Evolutionary conservation across 768 basidiomycete genomes (phyloP), one percentile per base, ranked within the genome.

Genomic region (Xerocomellus dryophilus): DNA sequence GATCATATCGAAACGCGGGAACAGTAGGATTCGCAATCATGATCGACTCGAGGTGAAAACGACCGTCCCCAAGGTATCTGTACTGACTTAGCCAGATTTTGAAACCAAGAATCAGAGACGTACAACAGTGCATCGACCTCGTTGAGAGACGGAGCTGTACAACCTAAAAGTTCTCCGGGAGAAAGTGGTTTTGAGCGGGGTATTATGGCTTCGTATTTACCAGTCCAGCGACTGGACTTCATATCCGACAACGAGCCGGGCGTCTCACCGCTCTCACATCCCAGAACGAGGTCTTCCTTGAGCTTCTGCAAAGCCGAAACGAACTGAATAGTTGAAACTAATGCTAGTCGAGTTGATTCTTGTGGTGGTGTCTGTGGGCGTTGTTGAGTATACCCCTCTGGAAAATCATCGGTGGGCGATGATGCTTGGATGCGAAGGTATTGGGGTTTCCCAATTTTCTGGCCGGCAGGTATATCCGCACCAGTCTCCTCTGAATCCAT

Each of bases 21-120:
- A 98, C 80, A 29, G 81, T 71, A 0, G 97, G 97, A 69, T 99
- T 99, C n/a, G 94, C 93, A 54, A 99, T 97, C 97, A 99, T 99
- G 68, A 98, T 94, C 14, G 93, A 90, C 71, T 99, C 97, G 17
- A 98, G 81, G 68, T 98, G 97, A 76, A 99, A 99, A 10, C 97
- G 88, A 20, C 97, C 97, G 63, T 99, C 97, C 17, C 97, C 97
- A 25, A 99, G 82, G 70, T 98, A 99, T 63, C 94, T 97, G 54
- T 44, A 32, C n/a, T 17, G 50, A 18, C 35, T 54, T 40, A 57
- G 56, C 12, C n/a, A 27, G 39, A 23, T 31, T 31, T 54, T 18
- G 32, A 25, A 48, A 31, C 20, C 14, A 47, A 14, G 27, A 54
- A 43, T 39, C 20, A 25, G 14, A 34, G 6, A 73, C 86, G 48